phyloP scores from a whole-genome alignment of 2,329 filamentous ascomycete species.

The Botrytis galanthina region DNA sequence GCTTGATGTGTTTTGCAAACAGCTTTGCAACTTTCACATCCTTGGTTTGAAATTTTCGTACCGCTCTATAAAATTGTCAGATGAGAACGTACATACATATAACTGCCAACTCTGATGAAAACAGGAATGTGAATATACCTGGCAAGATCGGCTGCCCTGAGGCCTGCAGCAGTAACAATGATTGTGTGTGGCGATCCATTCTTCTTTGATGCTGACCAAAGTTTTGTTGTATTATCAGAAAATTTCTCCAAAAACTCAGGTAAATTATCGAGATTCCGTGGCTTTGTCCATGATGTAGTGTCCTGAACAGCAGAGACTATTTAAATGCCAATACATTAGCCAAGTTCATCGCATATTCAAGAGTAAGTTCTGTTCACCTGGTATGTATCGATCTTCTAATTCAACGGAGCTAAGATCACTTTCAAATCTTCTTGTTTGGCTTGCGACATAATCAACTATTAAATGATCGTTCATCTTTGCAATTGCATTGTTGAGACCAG shows the following conservation, averaged over 20 bases:
- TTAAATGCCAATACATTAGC: constrained; percentile 39
- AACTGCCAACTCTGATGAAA: neutral
- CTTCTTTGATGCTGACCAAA: constrained; percentile 63
- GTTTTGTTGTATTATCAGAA: constrained; percentile 53
- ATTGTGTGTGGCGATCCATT: constrained; percentile 81
- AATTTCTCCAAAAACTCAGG: constrained; percentile 74
- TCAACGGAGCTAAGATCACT: constrained; percentile 80
- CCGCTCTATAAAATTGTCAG: constrained; percentile 49
- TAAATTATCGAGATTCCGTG: constrained; percentile 68
- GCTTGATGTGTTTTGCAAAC: constrained; percentile 97
- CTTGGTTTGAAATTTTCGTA: constrained; percentile 78
- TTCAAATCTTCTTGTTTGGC: constrained; percentile 75
- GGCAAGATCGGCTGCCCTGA: constrained; percentile 82
- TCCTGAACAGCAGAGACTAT: constrained; percentile 70
- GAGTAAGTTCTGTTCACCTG: constrained; percentile 52
- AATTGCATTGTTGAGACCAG: constrained; percentile 77
- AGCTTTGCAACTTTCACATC: constrained; percentile 80
- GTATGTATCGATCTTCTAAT: constrained; percentile 75
- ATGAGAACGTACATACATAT: neutral
- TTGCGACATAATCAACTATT: constrained; percentile 80
- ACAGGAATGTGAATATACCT: constrained; percentile 48
- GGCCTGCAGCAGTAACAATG: constrained; percentile 78
- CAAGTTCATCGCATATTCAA: neutral
- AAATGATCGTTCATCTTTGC: constrained; percentile 79
- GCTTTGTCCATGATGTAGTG: constrained; percentile 69